Evolutionary conservation across 768 basidiomycete genomes (phyloP).

Genomic region (Leccinum rimulosum): DNA sequence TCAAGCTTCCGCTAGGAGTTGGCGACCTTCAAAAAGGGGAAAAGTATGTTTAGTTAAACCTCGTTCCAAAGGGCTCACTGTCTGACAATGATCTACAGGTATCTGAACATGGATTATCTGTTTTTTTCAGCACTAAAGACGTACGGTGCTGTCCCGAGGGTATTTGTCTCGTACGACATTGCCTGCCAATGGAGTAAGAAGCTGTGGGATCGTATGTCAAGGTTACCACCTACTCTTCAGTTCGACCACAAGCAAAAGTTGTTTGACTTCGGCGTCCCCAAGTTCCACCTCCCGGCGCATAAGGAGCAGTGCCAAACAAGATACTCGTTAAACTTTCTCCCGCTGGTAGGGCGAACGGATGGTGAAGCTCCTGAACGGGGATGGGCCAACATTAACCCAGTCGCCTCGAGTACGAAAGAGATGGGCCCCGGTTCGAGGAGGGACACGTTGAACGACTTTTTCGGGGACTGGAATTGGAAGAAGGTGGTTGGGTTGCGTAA

Average conservation of each 20-base stretch:
- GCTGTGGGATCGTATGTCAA: conserved; percentile 7
- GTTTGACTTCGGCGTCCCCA: conserved; percentile 25
- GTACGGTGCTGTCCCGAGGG: not conserved
- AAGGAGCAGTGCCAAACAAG: conserved; percentile 24
- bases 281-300: conserved; percentile 40
- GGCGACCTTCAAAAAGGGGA: not conserved
- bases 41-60: not conserved
- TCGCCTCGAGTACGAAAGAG: conserved; percentile 12
- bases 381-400: not conserved
- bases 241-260: not conserved
- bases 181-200: not conserved
- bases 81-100: not conserved
- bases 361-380: conserved; percentile 30
- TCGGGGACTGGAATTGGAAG: conserved; percentile 27
- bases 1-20: not conserved
- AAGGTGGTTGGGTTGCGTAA: conserved; percentile 30
- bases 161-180: conserved; percentile 19
- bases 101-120: not conserved
- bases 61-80: no score
- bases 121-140: not conserved
- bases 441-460: not conserved
- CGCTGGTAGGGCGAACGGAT: not conserved
- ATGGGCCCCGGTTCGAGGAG: not conserved
- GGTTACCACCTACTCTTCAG: not conserved
- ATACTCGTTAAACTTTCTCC: conserved; percentile 32